A percentile compares a stretch with the other conserved stretches of the same genome.
phyloP scores from a whole-genome alignment of 768 basidiomycete species.

The Omphalotus guepiniiformis region DNA sequence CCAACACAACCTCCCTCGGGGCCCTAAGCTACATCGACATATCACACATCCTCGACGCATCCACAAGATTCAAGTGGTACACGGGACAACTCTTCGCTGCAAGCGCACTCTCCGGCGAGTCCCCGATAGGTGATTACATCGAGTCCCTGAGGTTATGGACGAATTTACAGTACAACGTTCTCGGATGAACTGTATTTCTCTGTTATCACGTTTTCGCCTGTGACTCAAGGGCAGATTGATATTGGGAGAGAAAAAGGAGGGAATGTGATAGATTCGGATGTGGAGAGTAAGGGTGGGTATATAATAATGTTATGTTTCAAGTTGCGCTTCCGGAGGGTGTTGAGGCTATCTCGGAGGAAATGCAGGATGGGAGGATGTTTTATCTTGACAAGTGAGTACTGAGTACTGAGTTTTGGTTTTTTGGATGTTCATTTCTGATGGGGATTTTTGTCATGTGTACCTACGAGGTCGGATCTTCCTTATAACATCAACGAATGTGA shows the following conservation, averaged over 20 bases:
- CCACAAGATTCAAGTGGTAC: constrained; percentile 22
- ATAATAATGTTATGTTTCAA: constrained; percentile 30
- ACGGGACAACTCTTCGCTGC: constrained; percentile 28
- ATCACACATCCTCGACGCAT: constrained; percentile 24
- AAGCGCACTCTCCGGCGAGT: constrained; percentile 25
- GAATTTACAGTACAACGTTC: constrained; percentile 22
- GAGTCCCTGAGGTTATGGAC: constrained; percentile 28
- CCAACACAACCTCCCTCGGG: constrained; percentile 19
- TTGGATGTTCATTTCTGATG: neutral
- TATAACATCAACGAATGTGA: constrained; percentile 24
- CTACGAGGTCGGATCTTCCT: constrained; percentile 33
- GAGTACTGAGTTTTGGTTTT: constrained; percentile 6
- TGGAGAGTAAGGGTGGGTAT: constrained; percentile 23
- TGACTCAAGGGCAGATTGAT: constrained; percentile 29
- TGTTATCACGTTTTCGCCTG: constrained; percentile 33
- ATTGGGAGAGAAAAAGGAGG: constrained; percentile 30
- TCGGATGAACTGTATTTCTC: constrained; percentile 21
- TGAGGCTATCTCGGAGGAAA: constrained; percentile 16
- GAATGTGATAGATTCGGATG: constrained; percentile 34
- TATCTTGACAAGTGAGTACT: constrained; percentile 29
- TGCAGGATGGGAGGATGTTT: constrained; percentile 20
- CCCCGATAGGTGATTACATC: constrained; percentile 22
- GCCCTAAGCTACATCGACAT: constrained; percentile 34
- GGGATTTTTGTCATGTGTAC: constrained; percentile 20
- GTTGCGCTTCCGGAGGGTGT: constrained; percentile 19